Evolutionary conservation across 768 basidiomycete genomes (phyloP).

Genomic region (Tricholoma hemisulphureum): DNA sequence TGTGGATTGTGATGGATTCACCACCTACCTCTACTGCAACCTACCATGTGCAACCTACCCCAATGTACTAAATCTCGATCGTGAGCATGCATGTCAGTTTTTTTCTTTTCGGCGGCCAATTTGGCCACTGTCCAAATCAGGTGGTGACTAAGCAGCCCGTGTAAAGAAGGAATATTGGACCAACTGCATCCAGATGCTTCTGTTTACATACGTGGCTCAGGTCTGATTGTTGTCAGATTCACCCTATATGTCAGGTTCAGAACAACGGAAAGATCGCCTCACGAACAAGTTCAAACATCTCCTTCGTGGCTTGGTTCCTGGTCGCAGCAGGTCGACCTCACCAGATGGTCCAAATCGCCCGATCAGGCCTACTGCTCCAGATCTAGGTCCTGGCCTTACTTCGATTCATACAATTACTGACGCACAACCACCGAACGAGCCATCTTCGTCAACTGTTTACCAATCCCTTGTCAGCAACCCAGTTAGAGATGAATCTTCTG

Average conservation of each 20-base stretch:
- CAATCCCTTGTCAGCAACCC: not conserved
- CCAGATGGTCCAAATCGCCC: not conserved
- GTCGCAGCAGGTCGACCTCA: not conserved
- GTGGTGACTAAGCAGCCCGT: too few relatives aligned
- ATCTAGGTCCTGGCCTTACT: not conserved
- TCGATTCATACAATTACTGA: not conserved
- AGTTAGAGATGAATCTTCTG: not conserved
- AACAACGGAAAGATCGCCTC: not conserved
- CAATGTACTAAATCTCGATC: too few relatives aligned
- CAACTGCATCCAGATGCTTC: not conserved
- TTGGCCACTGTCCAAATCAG: too few relatives aligned
- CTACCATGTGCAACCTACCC: too few relatives aligned
- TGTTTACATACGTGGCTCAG: not conserved
- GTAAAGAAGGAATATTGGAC: not conserved
- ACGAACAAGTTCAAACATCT: not conserved
- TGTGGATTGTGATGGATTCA: too few relatives aligned
- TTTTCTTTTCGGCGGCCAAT: too few relatives aligned
- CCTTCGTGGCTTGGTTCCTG: not conserved
- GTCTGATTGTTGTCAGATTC: too few relatives aligned
- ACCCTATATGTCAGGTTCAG: not conserved
- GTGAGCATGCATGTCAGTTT: too few relatives aligned
- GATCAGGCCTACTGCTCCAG: not conserved
- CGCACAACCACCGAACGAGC: not conserved
- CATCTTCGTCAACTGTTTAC: not conserved
- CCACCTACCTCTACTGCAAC: too few relatives aligned